phyloP scores from a whole-genome alignment of 768 basidiomycete species.

The Leccinum disarticulatum region DNA sequence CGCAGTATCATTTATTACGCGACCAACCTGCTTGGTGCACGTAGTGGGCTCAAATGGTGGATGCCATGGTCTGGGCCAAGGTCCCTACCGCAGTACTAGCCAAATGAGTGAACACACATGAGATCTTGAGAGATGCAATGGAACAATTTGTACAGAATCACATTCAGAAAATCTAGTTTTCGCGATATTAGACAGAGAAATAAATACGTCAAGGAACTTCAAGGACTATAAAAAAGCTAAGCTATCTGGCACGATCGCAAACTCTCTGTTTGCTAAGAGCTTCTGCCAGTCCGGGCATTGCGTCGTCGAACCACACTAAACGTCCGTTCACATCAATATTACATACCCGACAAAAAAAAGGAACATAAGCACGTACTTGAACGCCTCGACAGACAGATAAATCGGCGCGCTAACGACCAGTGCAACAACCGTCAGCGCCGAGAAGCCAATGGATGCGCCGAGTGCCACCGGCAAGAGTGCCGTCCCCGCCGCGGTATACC shows the following conservation, averaged over 20 bases:
- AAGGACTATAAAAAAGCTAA: not conserved
- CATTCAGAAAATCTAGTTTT: too few relatives aligned
- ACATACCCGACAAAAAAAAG: not conserved
- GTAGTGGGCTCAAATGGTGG: too few relatives aligned
- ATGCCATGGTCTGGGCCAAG: too few relatives aligned
- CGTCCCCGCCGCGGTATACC: not conserved
- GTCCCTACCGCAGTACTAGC: too few relatives aligned
- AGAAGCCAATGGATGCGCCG: not conserved
- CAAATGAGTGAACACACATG: too few relatives aligned
- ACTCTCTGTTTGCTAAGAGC: not conserved
- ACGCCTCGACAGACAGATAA: not conserved
- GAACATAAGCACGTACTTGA: not conserved
- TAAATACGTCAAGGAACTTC: not conserved
- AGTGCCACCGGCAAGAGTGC: not conserved
- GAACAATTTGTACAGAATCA: too few relatives aligned
- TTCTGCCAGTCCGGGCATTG: not conserved
- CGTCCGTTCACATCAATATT: not conserved
- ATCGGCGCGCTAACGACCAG: not conserved
- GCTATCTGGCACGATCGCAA: not conserved
- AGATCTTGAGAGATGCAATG: too few relatives aligned
- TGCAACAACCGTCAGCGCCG: not conserved
- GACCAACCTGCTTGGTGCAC: too few relatives aligned
- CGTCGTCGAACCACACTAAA: not conserved
- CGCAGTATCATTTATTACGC: too few relatives aligned
- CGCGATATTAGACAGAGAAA: not conserved